Evolutionary conservation across 768 basidiomycete genomes (phyloP), one percentile per base, ranked within the genome.

Genomic region (Dictyophora rubrovolvata): DNA sequence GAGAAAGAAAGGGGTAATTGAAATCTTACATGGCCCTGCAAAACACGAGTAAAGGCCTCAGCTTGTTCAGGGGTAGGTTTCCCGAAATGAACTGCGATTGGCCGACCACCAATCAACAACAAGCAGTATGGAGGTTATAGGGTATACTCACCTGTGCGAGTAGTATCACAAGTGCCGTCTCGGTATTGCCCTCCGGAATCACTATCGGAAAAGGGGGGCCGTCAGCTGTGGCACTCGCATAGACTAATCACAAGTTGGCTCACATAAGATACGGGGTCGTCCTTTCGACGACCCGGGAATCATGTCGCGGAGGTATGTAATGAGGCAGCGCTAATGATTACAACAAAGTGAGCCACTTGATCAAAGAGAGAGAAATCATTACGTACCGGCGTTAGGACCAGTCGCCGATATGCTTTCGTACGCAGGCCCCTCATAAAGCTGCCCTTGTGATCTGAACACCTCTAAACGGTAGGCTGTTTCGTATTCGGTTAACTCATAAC

Each of bases 181-280:
- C 79, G 75, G 69, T 87, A 92, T 68, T 93, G 86, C 5, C 86
- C 93, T 51, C 95, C 95, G 14, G 92, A 93, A 72, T 97, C 95
- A 69, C 92, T 93, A 64, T 28, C 60, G 58, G 14, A 57, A 56
- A 48, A 56, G 56, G 47, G 48, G 8, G 37, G 7, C 28, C 42
- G n/a, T 42, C n/a, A 42, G 42, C 12, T 42, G 28, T 28, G 28
- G 28, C 28, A 28, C 28, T 28, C 28, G 7, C 4, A 7, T 28
- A 28, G 28, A 28, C 28, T 14, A 42, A 42, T 14, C 11, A 42
- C 14, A 34, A 14, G 4, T 50, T 18, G 14, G 61, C 85, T 71
- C 66, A 92, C 90, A 91, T 94, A 60, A 99, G 79, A 70, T 95
- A 99, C 5, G 93, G 91, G 1, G 82, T 79, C 12, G 86, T 79